phyloP scores from a whole-genome alignment of 129 eudicot genomes.

The Logfia minima region DNA sequence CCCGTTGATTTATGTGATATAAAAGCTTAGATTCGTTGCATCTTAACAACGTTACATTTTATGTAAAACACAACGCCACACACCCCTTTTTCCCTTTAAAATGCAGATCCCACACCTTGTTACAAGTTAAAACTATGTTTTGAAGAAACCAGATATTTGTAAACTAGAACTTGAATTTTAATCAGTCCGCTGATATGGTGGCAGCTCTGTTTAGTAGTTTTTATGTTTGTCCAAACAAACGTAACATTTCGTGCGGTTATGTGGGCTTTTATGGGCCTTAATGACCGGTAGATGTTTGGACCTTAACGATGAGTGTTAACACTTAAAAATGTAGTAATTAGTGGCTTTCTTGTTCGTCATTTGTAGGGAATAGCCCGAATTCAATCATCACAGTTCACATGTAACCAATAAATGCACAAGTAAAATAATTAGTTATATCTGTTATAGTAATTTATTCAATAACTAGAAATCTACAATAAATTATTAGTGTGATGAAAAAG shows the following conservation, averaged over 20 bases:
- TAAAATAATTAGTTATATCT: too few relatives aligned
- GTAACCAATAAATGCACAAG: too few relatives aligned
- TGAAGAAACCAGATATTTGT: not conserved
- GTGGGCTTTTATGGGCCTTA: not conserved
- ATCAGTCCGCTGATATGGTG: not conserved
- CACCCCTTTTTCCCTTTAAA: too few relatives aligned
- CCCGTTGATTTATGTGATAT: too few relatives aligned
- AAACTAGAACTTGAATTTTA: not conserved
- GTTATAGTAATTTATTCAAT: too few relatives aligned
- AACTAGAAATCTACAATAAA: too few relatives aligned
- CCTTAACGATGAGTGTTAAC: not conserved
- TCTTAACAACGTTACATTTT: too few relatives aligned
- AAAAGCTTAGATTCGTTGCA: too few relatives aligned
- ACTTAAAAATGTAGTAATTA: not conserved
- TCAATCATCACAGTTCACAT: too few relatives aligned
- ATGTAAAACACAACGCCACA: too few relatives aligned
- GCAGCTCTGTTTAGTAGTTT: not conserved
- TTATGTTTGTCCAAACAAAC: not conserved
- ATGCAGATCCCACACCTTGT: not conserved
- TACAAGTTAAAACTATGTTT: not conserved
- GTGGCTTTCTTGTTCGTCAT: not conserved
- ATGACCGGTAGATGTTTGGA: conserved; percentile 6
- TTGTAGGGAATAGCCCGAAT: too few relatives aligned
- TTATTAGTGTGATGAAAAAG: too few relatives aligned
- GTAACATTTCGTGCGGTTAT: not conserved